Evolutionary conservation across 106 monocot species (phyloP).

Genomic region (Narthecium ossifragum): DNA sequence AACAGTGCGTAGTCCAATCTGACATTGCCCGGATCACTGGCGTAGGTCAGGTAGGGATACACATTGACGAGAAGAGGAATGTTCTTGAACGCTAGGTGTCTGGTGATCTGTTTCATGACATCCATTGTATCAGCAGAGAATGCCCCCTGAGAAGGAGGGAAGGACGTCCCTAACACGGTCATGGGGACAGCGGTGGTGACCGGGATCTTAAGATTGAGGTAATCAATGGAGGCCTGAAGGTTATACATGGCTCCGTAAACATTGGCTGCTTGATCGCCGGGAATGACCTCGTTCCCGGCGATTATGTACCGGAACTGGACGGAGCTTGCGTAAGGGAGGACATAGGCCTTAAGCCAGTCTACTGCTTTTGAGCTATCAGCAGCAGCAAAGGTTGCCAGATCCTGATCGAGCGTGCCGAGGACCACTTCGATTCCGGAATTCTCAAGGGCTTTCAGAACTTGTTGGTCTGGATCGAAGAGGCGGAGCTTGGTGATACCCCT

Average conservation of each 20-base stretch:
- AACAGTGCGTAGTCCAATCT: slow-evolving; percentile 3
- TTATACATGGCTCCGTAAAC: slow-evolving; percentile 21
- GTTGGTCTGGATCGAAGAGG: slow-evolving; percentile 6
- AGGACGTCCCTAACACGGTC: slow-evolving; percentile 3
- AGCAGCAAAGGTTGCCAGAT: slow-evolving; percentile 8
- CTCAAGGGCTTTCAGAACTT: slow-evolving; percentile 7
- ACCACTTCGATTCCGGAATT: slow-evolving; percentile 13
- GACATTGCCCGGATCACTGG: background rate
- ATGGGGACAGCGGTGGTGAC: slow-evolving; percentile 15
- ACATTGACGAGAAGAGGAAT: slow-evolving; percentile 7
- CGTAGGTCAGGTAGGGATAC: slow-evolving; percentile 11
- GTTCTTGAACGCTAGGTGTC: background rate
- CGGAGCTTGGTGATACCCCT: slow-evolving; percentile 3
- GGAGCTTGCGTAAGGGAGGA: slow-evolving; percentile 6
- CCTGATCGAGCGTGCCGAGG: slow-evolving; percentile 4
- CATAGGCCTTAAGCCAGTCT: slow-evolving; percentile 12
- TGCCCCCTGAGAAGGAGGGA: slow-evolving; percentile 8
- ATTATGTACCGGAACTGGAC: slow-evolving; percentile 13
- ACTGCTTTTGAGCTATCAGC: background rate
- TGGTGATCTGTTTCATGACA: background rate
- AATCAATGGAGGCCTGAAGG: background rate
- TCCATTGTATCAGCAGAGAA: background rate
- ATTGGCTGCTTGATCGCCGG: background rate
- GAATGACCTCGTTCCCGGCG: slow-evolving; percentile 29
- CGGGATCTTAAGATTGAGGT: slow-evolving; percentile 12